Conservation (phyloP, 768 basidiomycete species). For the Inosperma sp. region DNA sequence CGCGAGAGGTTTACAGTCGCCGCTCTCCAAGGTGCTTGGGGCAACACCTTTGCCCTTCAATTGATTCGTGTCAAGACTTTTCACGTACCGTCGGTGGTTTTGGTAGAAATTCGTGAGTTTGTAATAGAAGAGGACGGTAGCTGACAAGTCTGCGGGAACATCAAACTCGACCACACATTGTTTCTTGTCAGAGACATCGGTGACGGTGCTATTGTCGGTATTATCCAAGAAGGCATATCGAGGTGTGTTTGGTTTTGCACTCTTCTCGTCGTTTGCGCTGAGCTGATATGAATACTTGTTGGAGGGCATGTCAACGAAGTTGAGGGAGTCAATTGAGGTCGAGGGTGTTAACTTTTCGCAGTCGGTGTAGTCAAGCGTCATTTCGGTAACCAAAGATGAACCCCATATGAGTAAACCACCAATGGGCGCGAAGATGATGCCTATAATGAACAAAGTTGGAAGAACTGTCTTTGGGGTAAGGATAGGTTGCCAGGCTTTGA, state of each 20-base stretch:
- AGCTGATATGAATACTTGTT: slow-evolving; percentile 65
- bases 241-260: slow-evolving; percentile 53
- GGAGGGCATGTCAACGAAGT: slow-evolving; percentile 55
- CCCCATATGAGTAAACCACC: slow-evolving; percentile 96
- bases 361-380: slow-evolving; percentile 91
- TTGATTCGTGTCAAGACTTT: slow-evolving; percentile 82
- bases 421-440: slow-evolving; percentile 92
- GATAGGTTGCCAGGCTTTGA: slow-evolving; percentile 99
- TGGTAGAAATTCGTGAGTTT: slow-evolving; percentile 96
- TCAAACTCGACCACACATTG: slow-evolving; percentile 82
- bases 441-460: slow-evolving; percentile 93
- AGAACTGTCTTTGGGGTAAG: slow-evolving; percentile 96
- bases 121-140: slow-evolving; percentile 90
- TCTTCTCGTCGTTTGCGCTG: slow-evolving; percentile 39
- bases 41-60: slow-evolving; percentile 68
- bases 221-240: slow-evolving; percentile 71
- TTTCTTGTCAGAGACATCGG: slow-evolving; percentile 39
- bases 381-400: slow-evolving; percentile 73
- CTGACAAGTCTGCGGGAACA: slow-evolving; percentile 68
- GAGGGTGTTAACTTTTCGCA: slow-evolving; percentile 67
- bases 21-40: slow-evolving; percentile 45
- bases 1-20: slow-evolving; percentile 90
- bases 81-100: slow-evolving; percentile 97
- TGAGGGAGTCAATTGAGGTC: slow-evolving; percentile 29
- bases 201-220: slow-evolving; percentile 40